Evolutionary conservation across 202 grass and related monocot genomes (phyloP), one percentile per base, ranked within the genome.

Genomic region (Carex arenaria): DNA sequence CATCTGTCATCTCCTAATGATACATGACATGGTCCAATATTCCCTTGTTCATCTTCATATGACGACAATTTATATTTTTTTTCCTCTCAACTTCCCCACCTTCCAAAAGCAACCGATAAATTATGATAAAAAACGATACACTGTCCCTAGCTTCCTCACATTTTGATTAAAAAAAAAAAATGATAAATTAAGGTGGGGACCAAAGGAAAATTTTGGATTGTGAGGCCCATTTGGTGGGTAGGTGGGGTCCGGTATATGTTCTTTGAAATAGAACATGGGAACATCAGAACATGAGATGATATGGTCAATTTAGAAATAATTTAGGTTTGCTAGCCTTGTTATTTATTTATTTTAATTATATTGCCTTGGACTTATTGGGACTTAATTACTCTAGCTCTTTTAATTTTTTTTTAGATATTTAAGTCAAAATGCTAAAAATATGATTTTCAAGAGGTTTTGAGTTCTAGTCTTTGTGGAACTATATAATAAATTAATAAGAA

Each of bases 301-400:
- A 67, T 67, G 80, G 9, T 56, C 22, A 82, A 31, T 68, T 82
- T 54, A 51, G 80, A 82, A 67, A 18, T 40, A 82, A 54, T 82
- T 68, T 31, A 55, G 28, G 52, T 51, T 51, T 55, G 23, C 22
- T 67, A 31, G 49, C 22, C 64, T 67, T 30, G 61, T 68, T 81
- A 31, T 49, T 64, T 52, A 31, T 55, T 67, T 22, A 7, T 64
- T 49, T 82, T 82, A 31, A 3, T 68, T 20, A 19, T 45, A 54
- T 67, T 66, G 11, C 43, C 26, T 53, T 74, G 70, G 40, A 74
- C 70, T 74, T 52, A 20, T 74, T 38, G 38, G 42, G 70, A 61
- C 59, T 61, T 22, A 10, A 38, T 38, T 38, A 43, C 19, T 22
- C 60, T 52, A 22, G 70, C 15, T 42, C 28, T 14, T 70, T n/a